Conservation (phyloP, 805 yeast species). For the Hanseniaspora occidentalis region DNA sequence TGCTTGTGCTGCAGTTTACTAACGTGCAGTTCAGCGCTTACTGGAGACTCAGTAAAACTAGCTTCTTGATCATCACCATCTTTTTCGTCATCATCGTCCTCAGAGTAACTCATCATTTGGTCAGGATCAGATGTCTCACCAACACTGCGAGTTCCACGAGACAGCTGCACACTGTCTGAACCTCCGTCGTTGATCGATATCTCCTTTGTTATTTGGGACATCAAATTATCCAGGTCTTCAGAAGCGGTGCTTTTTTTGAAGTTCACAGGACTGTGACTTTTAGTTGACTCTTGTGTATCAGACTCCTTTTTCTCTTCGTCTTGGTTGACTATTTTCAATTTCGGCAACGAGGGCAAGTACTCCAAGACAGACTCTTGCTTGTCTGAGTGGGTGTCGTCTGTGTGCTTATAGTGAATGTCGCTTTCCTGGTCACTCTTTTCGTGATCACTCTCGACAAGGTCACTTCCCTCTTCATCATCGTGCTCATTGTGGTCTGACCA, state of each 20-base stretch:
- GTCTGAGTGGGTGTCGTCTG: too few species aligned
- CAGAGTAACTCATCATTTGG: background rate
- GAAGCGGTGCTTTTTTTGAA: slow-evolving; percentile 12
- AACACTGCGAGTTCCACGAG: background rate
- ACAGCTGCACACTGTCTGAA: slow-evolving; percentile 2
- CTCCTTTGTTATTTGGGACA: slow-evolving; percentile 22
- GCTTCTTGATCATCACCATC: slow-evolving; percentile 14
- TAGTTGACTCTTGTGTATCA: too few species aligned
- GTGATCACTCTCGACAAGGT: too few species aligned
- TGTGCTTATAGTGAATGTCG: too few species aligned
- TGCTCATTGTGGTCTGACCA: slow-evolving; percentile 25
- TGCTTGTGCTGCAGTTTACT: too few species aligned
- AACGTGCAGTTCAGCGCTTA: too few species aligned
- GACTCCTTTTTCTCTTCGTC: too few species aligned
- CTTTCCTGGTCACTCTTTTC: too few species aligned
- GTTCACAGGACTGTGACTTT: slow-evolving; percentile 1
- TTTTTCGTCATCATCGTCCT: slow-evolving; percentile 4
- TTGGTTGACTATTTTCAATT: too few species aligned
- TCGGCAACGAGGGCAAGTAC: too few species aligned
- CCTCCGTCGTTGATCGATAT: slow-evolving; percentile 15
- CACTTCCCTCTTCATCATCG: slow-evolving; percentile 5
- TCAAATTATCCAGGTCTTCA: slow-evolving; percentile 20
- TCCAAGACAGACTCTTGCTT: too few species aligned
- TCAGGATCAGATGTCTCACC: background rate
- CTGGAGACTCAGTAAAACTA: too few species aligned